Evolutionary conservation across 768 basidiomycete species (phyloP), one percentile per base, ranked within the genome.

Genomic region (Cyathus striatus): DNA sequence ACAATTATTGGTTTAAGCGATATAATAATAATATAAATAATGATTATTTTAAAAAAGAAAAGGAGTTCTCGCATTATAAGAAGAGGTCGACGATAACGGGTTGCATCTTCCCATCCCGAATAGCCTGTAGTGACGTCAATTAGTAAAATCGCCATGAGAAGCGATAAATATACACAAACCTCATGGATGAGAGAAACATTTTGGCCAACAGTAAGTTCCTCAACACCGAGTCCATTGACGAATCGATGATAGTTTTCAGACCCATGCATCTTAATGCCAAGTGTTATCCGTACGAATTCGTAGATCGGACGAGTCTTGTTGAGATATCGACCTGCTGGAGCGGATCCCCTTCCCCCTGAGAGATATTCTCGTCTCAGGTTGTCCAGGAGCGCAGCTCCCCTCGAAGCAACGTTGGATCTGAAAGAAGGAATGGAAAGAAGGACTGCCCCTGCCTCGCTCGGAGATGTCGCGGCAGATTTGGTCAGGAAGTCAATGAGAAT

Each of bases 221-320:
- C 81, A 9, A 79, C 72, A 9, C 79, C 82, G 22, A 83, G 70
- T 6, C 87, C 85, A 41, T 75, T 75, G 48, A 66, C 75, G 50
- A 79, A 84, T 6, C 65, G 61, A 32, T 68, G 64, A 47, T 80
- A 68, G 55, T 92, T 92, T 51, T 88, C 86, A 6, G 73, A 68
- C 13, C 89, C 89, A 49, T 90, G 80, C 86, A 90, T 91, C 50
- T 68, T 68, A 47, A 91, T 77, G n/a, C 86, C 86, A 22, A 92
- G 65, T 6, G 71, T 75, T 17, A 76, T 46, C 24, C 90, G 72
- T 4, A 94, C 76, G 48, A 81, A 93, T 57, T 86, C 81, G 60
- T 94, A 94, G 18, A 92, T 59, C 4, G 78, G 66, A 9, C 78
- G 72, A 3, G 88, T 89, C 56, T 75, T 76, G 55, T 78, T 79